phyloP scores from a whole-genome alignment of 2,329 filamentous ascomycete species.

The Drechslera avenae region DNA sequence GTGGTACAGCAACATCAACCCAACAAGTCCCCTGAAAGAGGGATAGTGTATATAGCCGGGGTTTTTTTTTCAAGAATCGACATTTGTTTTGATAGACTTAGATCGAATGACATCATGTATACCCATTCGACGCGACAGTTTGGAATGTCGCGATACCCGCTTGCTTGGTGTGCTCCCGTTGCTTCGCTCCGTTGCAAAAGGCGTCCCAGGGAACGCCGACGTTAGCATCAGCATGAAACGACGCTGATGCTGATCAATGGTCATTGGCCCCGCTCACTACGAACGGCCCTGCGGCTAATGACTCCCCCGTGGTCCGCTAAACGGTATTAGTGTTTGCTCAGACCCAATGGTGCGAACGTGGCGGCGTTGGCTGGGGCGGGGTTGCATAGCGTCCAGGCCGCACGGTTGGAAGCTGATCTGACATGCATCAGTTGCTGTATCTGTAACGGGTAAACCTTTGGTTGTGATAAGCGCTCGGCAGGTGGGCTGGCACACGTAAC shows the following conservation, averaged over 20 bases:
- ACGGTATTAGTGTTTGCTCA: background rate
- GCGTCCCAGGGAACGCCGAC: background rate
- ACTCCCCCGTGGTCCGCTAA: conserved; percentile 3
- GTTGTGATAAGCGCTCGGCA: conserved; percentile 9
- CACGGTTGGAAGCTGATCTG: background rate
- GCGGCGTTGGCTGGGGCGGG: conserved; percentile 2
- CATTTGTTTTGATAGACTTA: background rate
- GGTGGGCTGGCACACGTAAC: conserved; percentile 10
- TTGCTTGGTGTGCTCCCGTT: background rate
- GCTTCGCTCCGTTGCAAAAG: background rate
- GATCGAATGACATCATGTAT: conserved; percentile 15
- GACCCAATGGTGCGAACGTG: conserved; percentile 7
- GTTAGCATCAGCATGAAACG: conserved; percentile 9
- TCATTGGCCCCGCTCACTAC: too few species aligned
- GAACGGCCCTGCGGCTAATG: conserved; percentile 2
- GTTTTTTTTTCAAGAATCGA: background rate
- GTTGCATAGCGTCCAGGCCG: conserved; percentile 1
- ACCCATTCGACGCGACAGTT: background rate
- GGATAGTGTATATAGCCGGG: background rate
- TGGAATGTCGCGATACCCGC: too few species aligned
- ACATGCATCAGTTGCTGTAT: background rate
- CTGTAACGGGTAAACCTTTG: background rate
- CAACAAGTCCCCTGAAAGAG: too few species aligned
- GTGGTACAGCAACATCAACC: too few species aligned
- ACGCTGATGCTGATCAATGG: conserved; percentile 2